phyloP scores from a whole-genome alignment of 1,284 basidiomycete species.

The Cryptococcus wingfieldii region DNA sequence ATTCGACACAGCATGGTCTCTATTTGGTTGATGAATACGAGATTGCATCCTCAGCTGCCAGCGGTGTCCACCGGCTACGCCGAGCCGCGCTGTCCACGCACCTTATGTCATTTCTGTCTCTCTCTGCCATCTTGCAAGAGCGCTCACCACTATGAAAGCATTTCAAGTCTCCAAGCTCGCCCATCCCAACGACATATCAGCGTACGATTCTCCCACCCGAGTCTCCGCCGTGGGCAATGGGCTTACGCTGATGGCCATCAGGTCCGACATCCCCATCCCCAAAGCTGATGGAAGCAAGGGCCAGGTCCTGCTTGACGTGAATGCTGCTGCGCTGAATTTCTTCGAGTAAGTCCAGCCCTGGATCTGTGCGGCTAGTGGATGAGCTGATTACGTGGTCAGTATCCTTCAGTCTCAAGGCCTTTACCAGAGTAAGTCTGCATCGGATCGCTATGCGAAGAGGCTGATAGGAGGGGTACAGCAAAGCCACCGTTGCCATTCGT shows the following conservation, averaged over 20 bases:
- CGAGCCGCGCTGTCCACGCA: background rate
- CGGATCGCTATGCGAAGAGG: background rate
- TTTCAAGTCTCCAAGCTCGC: constrained; percentile 68
- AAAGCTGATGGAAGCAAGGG: constrained; percentile 52
- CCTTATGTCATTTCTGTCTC: too few relatives aligned
- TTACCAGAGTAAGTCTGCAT: constrained; percentile 59
- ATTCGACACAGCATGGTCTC: too few relatives aligned
- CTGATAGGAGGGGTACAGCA: constrained; percentile 19
- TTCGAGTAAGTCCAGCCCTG: constrained; percentile 34
- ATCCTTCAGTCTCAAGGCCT: constrained; percentile 82
- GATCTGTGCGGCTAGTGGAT: constrained; percentile 56
- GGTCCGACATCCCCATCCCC: constrained; percentile 61
- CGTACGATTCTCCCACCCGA: constrained; percentile 44
- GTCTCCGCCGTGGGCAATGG: too few relatives aligned
- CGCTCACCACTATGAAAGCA: constrained; percentile 61
- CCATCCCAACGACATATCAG: constrained; percentile 66
- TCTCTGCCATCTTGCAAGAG: background rate
- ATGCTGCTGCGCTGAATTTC: constrained; percentile 49
- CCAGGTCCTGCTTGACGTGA: constrained; percentile 76
- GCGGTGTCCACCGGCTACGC: background rate
- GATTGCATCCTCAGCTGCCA: background rate
- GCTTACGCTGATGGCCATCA: constrained; percentile 4
- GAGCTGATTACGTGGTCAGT: constrained; percentile 15
- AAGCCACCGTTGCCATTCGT: constrained; percentile 79
- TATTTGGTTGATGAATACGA: background rate